Conservation (phyloP, 2,329 filamentous ascomycete species). For the Nothomitra cinnamomea region DNA sequence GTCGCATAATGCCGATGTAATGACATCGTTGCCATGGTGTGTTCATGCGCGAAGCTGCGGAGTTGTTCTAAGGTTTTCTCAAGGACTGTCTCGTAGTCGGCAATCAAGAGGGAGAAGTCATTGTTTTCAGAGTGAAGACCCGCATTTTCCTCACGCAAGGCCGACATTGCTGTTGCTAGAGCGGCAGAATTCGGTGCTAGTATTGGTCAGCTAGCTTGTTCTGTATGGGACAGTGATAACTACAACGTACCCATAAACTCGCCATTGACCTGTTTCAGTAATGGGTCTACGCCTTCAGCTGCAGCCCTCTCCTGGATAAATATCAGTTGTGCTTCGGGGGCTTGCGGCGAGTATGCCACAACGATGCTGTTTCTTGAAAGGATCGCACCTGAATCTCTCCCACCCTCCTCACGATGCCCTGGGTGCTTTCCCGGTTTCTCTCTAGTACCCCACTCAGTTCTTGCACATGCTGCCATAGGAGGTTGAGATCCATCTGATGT, state of each 20-base stretch:
- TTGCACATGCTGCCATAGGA: slow-evolving; percentile 31
- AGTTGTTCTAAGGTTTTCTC: slow-evolving; percentile 32
- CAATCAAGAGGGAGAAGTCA: slow-evolving; percentile 30
- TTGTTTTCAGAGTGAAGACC: slow-evolving; percentile 26
- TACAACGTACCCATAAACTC: neutral
- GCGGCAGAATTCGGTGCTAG: neutral
- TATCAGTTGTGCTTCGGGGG: neutral
- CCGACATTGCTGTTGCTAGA: neutral
- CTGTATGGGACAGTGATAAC: neutral
- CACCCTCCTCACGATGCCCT: slow-evolving; percentile 29
- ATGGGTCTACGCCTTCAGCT: neutral
- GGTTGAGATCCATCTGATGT: slow-evolving; percentile 33
- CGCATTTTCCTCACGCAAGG: slow-evolving; percentile 3
- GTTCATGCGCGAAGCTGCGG: slow-evolving; percentile 31
- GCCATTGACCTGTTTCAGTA: slow-evolving; percentile 5
- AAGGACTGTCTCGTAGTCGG: slow-evolving; percentile 29
- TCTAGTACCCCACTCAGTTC: slow-evolving; percentile 31
- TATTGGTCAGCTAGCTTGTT: neutral
- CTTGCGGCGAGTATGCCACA: neutral
- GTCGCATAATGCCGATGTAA: slow-evolving; percentile 32
- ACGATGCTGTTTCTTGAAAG: neutral
- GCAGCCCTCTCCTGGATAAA: neutral
- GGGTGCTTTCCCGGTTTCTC: slow-evolving; percentile 31
- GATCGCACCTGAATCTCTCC: slow-evolving; percentile 29
- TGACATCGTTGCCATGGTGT: slow-evolving; percentile 28